These are phyloP conservation scores for Galerina sulciceps DNA, from an alignment of 768 basidiomycete species.

Conservation along the genomic window DNA sequence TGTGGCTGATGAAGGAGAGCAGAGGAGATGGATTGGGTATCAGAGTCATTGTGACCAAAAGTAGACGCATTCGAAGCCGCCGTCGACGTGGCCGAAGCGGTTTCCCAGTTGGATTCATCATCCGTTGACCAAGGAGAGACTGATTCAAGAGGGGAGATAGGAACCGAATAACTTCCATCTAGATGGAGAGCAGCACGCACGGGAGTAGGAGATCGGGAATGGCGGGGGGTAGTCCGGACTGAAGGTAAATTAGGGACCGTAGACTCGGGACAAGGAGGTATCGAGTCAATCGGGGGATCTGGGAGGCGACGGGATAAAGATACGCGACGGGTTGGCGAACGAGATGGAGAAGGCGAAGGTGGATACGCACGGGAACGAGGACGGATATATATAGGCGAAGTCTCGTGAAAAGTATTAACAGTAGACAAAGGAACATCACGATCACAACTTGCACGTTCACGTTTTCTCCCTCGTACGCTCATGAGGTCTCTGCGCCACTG, in stretches of 20 bases:
- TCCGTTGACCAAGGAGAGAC: constrained; percentile 76
- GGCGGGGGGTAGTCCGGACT: constrained; percentile 28
- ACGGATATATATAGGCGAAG: constrained; percentile 43
- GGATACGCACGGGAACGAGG: constrained; percentile 53
- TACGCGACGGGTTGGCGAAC: constrained; percentile 24
- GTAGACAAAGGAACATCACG: constrained; percentile 29
- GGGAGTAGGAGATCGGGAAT: constrained; percentile 45
- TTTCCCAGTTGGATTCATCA: constrained; percentile 79
- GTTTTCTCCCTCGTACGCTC: constrained; percentile 60
- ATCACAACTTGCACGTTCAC: constrained; percentile 56
- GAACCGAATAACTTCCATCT: constrained; percentile 24
- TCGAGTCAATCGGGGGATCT: constrained; percentile 12
- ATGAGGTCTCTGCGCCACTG: constrained; percentile 65
- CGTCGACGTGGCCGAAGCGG: constrained; percentile 65
- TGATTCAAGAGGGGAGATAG: constrained; percentile 38
- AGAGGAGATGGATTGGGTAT: constrained; percentile 17
- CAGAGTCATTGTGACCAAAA: constrained; percentile 21
- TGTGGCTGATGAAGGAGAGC: constrained; percentile 13
- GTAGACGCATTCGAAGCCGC: constrained; percentile 60
- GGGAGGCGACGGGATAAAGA: constrained; percentile 20
- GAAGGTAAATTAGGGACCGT: constrained; percentile 17
- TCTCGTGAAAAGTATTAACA: constrained; percentile 32
- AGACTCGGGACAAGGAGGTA: constrained; percentile 19
- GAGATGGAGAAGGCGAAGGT: constrained; percentile 58
- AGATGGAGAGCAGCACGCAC: constrained; percentile 33